Conservation (phyloP, 768 basidiomycete species). For the Tephrocybe sp. region DNA sequence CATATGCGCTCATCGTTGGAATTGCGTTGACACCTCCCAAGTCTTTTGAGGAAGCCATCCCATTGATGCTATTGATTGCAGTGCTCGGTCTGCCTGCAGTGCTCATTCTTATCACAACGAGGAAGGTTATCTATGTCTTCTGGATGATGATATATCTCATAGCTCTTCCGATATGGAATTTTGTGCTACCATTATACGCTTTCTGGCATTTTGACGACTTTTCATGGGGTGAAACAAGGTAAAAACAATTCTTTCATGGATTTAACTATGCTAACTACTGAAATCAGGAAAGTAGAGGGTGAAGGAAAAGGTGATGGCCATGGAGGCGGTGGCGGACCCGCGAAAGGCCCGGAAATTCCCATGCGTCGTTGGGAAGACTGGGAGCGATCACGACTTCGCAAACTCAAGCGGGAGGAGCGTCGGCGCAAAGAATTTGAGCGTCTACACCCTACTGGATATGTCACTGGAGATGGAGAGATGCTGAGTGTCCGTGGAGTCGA, state of each 20-base stretch:
- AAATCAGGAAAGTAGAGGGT: slow-evolving; percentile 86
- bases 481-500: slow-evolving; percentile 52
- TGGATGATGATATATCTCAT: slow-evolving; percentile 97
- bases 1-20: slow-evolving; percentile 82
- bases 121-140: slow-evolving; percentile 92
- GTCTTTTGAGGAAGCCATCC: slow-evolving; percentile 90
- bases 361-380: slow-evolving; percentile 99
- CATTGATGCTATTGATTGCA: slow-evolving; percentile 81
- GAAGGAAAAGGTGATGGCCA: slow-evolving; percentile 81
- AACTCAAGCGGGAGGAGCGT: slow-evolving; percentile 83
- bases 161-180: slow-evolving; percentile 96
- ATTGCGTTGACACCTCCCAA: slow-evolving; percentile 80
- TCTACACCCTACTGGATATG: slow-evolving; percentile 65
- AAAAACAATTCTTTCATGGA: slow-evolving; percentile 21
- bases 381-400: slow-evolving; percentile 93
- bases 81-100: slow-evolving; percentile 93
- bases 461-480: slow-evolving; percentile 59
- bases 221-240: slow-evolving; percentile 99
- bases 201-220: slow-evolving; percentile 99
- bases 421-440: slow-evolving; percentile 81
- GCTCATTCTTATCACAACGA: slow-evolving; percentile 89
- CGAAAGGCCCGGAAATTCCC: slow-evolving; percentile 66
- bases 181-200: slow-evolving; percentile 89
- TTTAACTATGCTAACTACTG: slow-evolving; percentile 7
- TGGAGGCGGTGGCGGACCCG: slow-evolving; percentile 55